phyloP scores from a whole-genome alignment of 768 basidiomycete species.

The Rhodotorula kratochvilovae region DNA sequence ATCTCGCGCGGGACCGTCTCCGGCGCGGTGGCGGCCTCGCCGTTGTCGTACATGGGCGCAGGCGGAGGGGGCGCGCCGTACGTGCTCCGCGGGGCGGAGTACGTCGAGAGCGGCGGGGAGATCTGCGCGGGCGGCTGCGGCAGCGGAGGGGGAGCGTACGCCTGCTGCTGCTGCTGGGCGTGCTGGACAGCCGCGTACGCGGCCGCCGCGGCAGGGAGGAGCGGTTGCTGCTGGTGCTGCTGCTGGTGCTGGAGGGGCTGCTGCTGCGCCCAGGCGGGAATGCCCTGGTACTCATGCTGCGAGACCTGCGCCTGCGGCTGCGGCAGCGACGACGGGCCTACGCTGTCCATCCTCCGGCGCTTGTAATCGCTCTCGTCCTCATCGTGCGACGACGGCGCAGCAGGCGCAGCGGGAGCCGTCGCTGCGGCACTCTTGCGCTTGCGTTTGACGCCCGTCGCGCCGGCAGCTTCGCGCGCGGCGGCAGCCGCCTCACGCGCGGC shows the following conservation, averaged over 20 bases:
- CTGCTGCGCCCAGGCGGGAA: neutral
- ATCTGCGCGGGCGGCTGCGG: neutral
- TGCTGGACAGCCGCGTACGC: neutral
- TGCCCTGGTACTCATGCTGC: neutral
- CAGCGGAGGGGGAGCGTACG: neutral
- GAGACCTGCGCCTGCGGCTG: too few species aligned
- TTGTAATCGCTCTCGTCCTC: neutral
- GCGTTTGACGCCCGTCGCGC: neutral
- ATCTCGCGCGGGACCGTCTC: neutral
- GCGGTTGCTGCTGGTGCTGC: too few species aligned
- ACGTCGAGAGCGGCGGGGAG: too few species aligned
- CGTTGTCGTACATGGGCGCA: neutral
- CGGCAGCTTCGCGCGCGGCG: neutral
- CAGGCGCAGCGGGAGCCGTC: neutral
- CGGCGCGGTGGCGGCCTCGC: neutral
- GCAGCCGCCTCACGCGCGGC: conserved; percentile 13
- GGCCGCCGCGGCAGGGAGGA: too few species aligned
- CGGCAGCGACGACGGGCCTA: too few species aligned
- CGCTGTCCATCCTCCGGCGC: neutral
- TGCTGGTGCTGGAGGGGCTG: too few species aligned
- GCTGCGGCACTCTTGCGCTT: neutral
- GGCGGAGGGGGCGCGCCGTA: too few species aligned
- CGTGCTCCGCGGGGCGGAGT: too few species aligned
- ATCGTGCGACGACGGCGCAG: neutral
- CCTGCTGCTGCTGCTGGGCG: neutral